Percentiles rank a stretch among this genome's conserved stretches.
Conservation (phyloP, 2,329 filamentous ascomycete genomes). For the Pleochaeta shiraiana region DNA sequence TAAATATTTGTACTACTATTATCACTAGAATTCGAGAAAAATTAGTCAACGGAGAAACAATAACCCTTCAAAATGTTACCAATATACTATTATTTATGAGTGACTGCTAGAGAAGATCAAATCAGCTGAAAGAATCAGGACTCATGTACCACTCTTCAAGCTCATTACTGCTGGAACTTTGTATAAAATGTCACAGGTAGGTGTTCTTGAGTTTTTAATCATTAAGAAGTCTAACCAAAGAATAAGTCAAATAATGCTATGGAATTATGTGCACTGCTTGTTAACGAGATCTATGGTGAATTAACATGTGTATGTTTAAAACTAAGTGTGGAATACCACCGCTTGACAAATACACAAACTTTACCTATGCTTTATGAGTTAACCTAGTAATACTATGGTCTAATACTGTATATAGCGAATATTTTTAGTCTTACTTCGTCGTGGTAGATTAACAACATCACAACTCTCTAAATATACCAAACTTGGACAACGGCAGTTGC, state of each 20-base stretch:
- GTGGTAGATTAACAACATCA: conserved; percentile 52
- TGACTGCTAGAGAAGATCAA: too few relatives aligned
- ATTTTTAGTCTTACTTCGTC: conserved; percentile 53
- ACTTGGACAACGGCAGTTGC: conserved; percentile 52
- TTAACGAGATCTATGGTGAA: conserved; percentile 79
- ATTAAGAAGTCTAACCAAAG: neutral
- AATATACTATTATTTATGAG: too few relatives aligned
- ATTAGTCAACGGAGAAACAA: too few relatives aligned
- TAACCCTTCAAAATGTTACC: too few relatives aligned
- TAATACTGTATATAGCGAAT: conserved; percentile 41
- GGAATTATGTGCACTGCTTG: conserved; percentile 76
- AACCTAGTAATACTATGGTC: neutral
- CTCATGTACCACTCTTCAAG: too few relatives aligned
- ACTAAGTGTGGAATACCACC: neutral
- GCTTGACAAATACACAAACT: conserved; percentile 4
- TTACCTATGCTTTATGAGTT: neutral
- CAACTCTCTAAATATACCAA: conserved; percentile 51
- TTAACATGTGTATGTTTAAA: conserved; percentile 59
- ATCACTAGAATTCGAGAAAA: too few relatives aligned
- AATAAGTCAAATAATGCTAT: conserved; percentile 46
- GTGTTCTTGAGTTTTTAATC: neutral
- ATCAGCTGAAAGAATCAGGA: too few relatives aligned
- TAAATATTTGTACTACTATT: too few relatives aligned
- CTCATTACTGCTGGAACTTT: too few relatives aligned
- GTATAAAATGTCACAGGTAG: neutral